These are phyloP conservation scores for Cladosporium sp. DNA, from an alignment of 2,329 filamentous ascomycete species.

Conservation along the genomic window DNA sequence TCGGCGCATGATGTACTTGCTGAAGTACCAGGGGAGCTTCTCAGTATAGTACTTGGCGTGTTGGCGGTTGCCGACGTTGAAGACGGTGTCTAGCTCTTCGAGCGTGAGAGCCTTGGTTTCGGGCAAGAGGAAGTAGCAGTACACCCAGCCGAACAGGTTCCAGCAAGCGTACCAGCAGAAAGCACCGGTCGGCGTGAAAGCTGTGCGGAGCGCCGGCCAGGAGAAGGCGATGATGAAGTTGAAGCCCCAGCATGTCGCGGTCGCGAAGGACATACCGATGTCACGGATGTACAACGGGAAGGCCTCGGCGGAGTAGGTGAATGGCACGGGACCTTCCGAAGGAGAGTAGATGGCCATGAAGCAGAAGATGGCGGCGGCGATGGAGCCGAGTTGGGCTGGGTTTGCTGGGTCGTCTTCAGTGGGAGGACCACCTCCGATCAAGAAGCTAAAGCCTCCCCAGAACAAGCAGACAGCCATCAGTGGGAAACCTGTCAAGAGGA, in stretches of 20 bases:
- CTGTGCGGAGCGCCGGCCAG: conserved; percentile 52
- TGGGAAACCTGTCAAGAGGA: conserved; percentile 47
- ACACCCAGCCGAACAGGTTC: conserved; percentile 34
- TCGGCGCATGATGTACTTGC: conserved; percentile 25
- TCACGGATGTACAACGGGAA: conserved; percentile 47
- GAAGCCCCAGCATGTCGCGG: conserved; percentile 56
- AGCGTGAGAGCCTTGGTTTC: conserved; percentile 56
- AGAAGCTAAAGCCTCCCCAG: conserved; percentile 46
- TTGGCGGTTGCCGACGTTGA: conserved; percentile 29
- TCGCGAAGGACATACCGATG: conserved; percentile 45
- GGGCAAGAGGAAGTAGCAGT: conserved; percentile 24
- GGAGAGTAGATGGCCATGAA: conserved; percentile 37
- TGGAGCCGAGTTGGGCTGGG: conserved; percentile 36
- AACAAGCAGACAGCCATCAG: conserved; percentile 50
- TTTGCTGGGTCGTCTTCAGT: conserved; percentile 14
- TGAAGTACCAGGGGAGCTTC: conserved; percentile 30
- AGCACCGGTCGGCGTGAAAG: conserved; percentile 53
- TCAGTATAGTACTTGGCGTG: conserved; percentile 30
- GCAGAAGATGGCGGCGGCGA: conserved; percentile 40
- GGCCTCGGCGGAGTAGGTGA: conserved; percentile 48
- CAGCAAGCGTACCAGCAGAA: conserved; percentile 58
- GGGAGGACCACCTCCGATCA: conserved; percentile 26
- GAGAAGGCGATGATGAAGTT: conserved; percentile 33
- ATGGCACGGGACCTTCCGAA: conserved; percentile 47
- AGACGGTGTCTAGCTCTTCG: conserved; percentile 63